These are phyloP conservation scores for Besnoitia besnoiti DNA, from an alignment of 169 alveolate species.

Conservation along the genomic window DNA sequence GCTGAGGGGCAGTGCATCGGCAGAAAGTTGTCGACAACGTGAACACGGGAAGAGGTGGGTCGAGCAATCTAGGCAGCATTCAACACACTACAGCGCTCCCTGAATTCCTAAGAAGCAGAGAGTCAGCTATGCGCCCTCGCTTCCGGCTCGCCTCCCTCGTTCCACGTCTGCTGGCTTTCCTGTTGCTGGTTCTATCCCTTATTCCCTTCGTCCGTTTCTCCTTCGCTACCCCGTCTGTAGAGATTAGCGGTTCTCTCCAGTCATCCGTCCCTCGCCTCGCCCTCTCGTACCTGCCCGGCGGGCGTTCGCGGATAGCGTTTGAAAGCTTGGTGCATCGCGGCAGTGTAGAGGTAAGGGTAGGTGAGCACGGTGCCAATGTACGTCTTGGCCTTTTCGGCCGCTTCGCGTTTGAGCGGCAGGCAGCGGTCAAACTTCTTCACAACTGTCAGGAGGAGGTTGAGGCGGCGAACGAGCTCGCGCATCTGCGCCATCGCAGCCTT, in stretches of 20 bases:
- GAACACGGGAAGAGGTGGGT: no score
- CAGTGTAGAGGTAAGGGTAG: constrained; percentile 58
- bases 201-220: neutral
- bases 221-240: neutral
- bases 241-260: no score
- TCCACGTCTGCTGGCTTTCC: no score
- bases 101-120: no score
- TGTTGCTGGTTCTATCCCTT: no score
- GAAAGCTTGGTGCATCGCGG: constrained; percentile 48
- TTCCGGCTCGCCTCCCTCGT: no score
- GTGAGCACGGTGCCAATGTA: constrained; percentile 38
- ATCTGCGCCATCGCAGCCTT: constrained; percentile 34
- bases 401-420: constrained; percentile 33
- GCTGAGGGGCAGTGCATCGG: no score
- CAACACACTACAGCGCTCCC: no score
- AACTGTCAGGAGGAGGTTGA: constrained; percentile 21
- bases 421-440: constrained; percentile 33
- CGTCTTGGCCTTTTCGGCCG: constrained; percentile 44
- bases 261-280: neutral
- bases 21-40: no score
- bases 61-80: no score
- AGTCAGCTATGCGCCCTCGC: no score
- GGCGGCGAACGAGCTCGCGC: constrained; percentile 42
- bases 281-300: constrained; percentile 28
- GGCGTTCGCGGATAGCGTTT: constrained; percentile 44